Evolutionary conservation across 106 monocot genomes (phyloP).

Genomic region (Triglochin maritima): DNA sequence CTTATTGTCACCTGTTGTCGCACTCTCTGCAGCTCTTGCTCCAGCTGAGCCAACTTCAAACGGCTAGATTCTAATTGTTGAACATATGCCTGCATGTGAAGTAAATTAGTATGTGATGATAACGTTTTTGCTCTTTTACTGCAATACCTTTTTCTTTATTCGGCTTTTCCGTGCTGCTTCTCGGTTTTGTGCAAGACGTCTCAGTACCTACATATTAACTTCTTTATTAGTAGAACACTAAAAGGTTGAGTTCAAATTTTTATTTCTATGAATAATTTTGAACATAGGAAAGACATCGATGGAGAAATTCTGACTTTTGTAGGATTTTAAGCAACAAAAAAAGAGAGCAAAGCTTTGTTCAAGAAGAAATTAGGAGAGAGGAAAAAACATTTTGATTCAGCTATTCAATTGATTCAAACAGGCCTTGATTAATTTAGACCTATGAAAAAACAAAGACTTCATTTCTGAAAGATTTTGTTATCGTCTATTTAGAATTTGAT

Average conservation of each 20-base stretch:
- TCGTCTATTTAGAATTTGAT: too few relatives aligned
- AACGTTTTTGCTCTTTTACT: too few relatives aligned
- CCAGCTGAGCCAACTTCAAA: conserved; percentile 55
- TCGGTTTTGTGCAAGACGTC: conserved; percentile 91
- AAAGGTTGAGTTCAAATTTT: background rate
- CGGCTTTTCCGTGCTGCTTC: conserved; percentile 94
- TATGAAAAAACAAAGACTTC: too few relatives aligned
- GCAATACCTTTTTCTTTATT: conserved; percentile 62
- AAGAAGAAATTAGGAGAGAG: background rate
- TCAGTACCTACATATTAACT: conserved; percentile 27
- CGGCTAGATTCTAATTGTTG: conserved; percentile 67
- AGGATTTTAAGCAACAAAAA: too few relatives aligned
- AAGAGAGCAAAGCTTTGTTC: background rate
- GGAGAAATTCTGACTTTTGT: background rate
- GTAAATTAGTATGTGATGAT: too few relatives aligned
- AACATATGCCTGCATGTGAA: conserved; percentile 48
- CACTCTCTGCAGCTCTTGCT: conserved; percentile 39
- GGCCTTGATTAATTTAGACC: too few relatives aligned
- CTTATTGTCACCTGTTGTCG: too few relatives aligned
- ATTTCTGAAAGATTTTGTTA: too few relatives aligned
- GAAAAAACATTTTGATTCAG: too few relatives aligned
- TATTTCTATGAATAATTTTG: too few relatives aligned
- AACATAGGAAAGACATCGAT: background rate
- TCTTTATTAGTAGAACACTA: background rate
- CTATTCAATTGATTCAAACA: too few relatives aligned